Conservation (phyloP, 2,329 filamentous ascomycete genomes). For the Penicillium italicum region DNA sequence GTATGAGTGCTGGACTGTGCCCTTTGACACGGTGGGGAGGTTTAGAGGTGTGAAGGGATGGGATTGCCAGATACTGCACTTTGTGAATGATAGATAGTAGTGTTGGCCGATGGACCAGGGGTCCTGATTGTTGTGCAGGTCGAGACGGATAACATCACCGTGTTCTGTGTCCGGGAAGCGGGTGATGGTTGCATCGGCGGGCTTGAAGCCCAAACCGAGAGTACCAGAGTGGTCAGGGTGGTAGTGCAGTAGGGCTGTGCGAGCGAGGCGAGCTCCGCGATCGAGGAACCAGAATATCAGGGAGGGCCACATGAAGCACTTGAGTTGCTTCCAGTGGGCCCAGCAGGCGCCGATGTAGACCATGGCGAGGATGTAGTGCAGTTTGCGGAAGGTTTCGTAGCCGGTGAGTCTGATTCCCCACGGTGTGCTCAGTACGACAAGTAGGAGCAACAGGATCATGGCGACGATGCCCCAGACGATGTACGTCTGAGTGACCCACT, state of each 20-base stretch:
- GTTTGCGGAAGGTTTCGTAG: constrained; percentile 74
- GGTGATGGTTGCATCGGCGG: constrained; percentile 43
- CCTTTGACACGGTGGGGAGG: constrained; percentile 43
- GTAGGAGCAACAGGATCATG: constrained; percentile 59
- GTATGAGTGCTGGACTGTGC: constrained; percentile 25
- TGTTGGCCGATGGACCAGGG: constrained; percentile 67
- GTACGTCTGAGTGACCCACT: constrained; percentile 62
- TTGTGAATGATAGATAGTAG: constrained; percentile 66
- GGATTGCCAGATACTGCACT: constrained; percentile 66
- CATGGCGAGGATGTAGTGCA: constrained; percentile 69
- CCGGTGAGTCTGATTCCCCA: constrained; percentile 63
- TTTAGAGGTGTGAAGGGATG: constrained; percentile 67
- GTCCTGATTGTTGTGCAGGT: constrained; percentile 60
- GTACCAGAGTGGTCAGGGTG: constrained; percentile 10
- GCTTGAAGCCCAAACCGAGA: constrained; percentile 31
- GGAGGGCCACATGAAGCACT: constrained; percentile 65
- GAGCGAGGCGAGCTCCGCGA: constrained; percentile 55
- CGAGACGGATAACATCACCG: constrained; percentile 62
- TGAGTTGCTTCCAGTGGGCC: constrained; percentile 67
- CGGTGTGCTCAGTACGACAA: constrained; percentile 59
- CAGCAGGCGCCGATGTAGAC: constrained; percentile 72
- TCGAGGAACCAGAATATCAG: constrained; percentile 65
- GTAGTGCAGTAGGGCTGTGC: constrained; percentile 58
- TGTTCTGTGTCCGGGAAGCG: constrained; percentile 55
- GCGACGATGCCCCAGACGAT: constrained; percentile 72